Evolutionary conservation across 2,329 filamentous ascomycete genomes (phyloP).

Genomic region (Phoma sp.): DNA sequence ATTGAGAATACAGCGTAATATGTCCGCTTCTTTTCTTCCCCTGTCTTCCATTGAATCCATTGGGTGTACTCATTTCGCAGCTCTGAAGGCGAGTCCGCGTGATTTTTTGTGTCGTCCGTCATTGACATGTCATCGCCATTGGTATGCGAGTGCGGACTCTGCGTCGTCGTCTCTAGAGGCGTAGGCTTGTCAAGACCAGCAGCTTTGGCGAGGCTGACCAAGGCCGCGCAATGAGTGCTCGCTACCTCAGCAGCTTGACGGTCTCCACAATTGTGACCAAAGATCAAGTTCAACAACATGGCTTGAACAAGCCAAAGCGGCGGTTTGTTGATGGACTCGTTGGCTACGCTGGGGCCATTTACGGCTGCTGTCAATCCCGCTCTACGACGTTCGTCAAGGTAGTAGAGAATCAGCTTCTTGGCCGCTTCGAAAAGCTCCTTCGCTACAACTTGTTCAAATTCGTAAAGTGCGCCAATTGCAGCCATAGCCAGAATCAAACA

Average conservation of each 20-base stretch:
- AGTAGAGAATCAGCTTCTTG: constrained; percentile 93
- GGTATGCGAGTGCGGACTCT: constrained; percentile 29
- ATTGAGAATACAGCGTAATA: constrained; percentile 90
- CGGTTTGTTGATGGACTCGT: constrained; percentile 70
- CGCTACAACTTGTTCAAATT: constrained; percentile 79
- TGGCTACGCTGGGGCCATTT: constrained; percentile 57
- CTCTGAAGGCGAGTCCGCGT: constrained; percentile 53
- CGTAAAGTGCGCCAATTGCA: constrained; percentile 85
- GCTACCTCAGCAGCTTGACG: constrained; percentile 90
- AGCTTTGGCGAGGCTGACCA: constrained; percentile 88
- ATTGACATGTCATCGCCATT: constrained; percentile 65
- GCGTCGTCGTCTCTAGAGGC: constrained; percentile 24
- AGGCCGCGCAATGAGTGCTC: constrained; percentile 85
- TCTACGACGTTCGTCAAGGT: constrained; percentile 88
- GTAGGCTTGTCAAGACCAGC: constrained; percentile 73
- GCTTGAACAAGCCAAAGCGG: constrained; percentile 95
- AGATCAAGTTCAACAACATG: constrained; percentile 95
- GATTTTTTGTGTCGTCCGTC: constrained; percentile 52
- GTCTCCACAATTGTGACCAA: constrained; percentile 92
- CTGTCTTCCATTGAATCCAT: constrained; percentile 87
- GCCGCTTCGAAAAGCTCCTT: constrained; percentile 89
- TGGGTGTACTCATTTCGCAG: constrained; percentile 65
- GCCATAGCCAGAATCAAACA: constrained; percentile 89
- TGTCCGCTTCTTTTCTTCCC: constrained; percentile 91
- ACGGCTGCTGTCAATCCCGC: constrained; percentile 73